Evolutionary conservation across 2,329 filamentous ascomycete species (phyloP), one percentile per base, ranked within the genome.

Genomic region (Pseudogymnoascus sp.): DNA sequence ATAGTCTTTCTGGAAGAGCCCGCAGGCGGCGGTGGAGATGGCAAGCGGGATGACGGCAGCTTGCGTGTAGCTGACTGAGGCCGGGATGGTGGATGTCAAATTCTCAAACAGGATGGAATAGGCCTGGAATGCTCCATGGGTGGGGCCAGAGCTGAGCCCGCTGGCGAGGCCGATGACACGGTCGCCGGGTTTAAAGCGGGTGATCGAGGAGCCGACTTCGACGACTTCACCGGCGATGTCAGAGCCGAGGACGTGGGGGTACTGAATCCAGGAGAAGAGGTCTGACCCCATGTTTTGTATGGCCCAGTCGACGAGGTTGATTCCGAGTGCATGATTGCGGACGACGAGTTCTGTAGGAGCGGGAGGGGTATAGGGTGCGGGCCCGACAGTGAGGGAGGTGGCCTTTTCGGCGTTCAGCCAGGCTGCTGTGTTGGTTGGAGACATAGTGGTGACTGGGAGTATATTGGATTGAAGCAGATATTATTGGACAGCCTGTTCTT

Each of bases 291-390:
- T 71, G 63, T 77, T 29, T 4, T 63, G 64, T 6, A 67, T 62
- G 7, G 41, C 26, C 29, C 39, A 74, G 66, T 79, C 77, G 16
- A 78, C 70, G 0, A 75, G 74, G 63, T 78, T 78, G 61, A 80
- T 72, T 2, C 74, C 76, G 2, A 77, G 66, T 11, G 75, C 75
- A 19, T 64, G 62, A 52, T 75, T 75, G 37, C 73, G 73, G 62
- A 79, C 68, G 6, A 76, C 69, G 26, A 80, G 68, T 62, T 79
- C 70, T 31, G 72, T 70, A 1, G 68, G 63, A 0, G 70, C 71
- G 0, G 77, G 73, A 12, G 68, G 62, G 0, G 72, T 72, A 49
- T 73, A 74, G 1, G 76, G 73, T 3, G 75, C 77, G 5, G 72
- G 66, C 0, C 68, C 64, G 49, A 80, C 73, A 33, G 72, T 65